Percentiles rank a stretch among this genome's conserved stretches.
These are phyloP conservation scores for Parmales sp. DNA, from an alignment of 108 stramenopile species.

Conservation along the genomic window DNA sequence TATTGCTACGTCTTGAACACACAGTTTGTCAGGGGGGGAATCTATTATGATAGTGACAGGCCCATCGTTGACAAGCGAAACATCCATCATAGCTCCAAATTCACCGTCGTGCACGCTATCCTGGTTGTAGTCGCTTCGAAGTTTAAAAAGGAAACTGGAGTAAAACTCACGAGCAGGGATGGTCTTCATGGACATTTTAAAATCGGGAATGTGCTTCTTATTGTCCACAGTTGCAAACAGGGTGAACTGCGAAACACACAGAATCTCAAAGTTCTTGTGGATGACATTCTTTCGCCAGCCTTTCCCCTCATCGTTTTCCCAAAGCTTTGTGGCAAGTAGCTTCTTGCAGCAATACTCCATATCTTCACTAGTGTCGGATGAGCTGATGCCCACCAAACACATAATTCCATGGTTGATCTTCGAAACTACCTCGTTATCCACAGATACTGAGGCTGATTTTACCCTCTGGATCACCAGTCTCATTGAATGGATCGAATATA, in stretches of 20 bases:
- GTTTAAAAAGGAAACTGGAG: background rate
- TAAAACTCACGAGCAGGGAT: slow-evolving; percentile 52
- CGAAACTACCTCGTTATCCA: slow-evolving; percentile 48
- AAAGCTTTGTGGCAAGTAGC: slow-evolving; percentile 57
- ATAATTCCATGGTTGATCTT: slow-evolving; percentile 57
- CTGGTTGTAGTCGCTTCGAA: slow-evolving; percentile 27
- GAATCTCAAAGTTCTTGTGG: slow-evolving; percentile 45
- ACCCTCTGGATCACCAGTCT: slow-evolving; percentile 70
- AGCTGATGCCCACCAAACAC: slow-evolving; percentile 51
- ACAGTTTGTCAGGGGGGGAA: background rate
- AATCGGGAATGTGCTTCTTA: slow-evolving; percentile 62
- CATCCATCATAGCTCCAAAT: slow-evolving; percentile 84
- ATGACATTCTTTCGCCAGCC: slow-evolving; percentile 64
- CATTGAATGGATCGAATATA: slow-evolving; percentile 31
- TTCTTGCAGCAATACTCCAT: slow-evolving; percentile 59
- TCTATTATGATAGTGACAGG: slow-evolving; percentile 80
- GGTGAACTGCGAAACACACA: slow-evolving; percentile 76
- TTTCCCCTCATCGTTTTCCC: slow-evolving; percentile 58
- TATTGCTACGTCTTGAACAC: background rate
- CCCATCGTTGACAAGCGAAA: slow-evolving; percentile 71
- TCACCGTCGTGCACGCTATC: slow-evolving; percentile 59
- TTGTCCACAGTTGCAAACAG: slow-evolving; percentile 67
- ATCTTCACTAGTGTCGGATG: slow-evolving; percentile 51
- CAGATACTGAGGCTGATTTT: slow-evolving; percentile 74
- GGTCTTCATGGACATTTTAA: slow-evolving; percentile 68